Conservation (phyloP, 257 asterid genomes). For the Petunia secreta region DNA sequence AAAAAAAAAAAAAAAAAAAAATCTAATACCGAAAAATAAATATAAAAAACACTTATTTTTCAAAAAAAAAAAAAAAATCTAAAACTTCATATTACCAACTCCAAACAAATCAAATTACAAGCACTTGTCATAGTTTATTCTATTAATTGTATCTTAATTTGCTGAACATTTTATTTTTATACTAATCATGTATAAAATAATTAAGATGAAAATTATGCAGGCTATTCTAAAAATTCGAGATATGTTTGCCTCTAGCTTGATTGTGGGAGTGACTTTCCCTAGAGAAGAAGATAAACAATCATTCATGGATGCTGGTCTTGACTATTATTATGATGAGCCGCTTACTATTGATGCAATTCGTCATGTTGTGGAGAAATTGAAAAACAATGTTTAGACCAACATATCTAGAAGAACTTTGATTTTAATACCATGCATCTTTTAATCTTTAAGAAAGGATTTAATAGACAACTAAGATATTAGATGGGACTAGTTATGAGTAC, state of each 20-base stretch:
- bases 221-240: conserved; percentile 47
- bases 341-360: conserved; percentile 12
- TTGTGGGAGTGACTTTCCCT: conserved; percentile 50
- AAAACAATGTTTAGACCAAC: neutral
- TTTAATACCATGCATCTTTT: neutral
- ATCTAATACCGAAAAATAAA: too few species aligned
- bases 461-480: too few species aligned
- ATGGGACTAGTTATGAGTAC: too few species aligned
- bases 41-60: too few species aligned
- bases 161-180: neutral
- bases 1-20: too few species aligned
- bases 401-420: neutral
- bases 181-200: neutral
- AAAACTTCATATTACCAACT: too few species aligned
- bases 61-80: too few species aligned
- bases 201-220: conserved; percentile 2
- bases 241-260: conserved; percentile 51
- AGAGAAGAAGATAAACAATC: conserved; percentile 32
- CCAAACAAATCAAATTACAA: too few species aligned
- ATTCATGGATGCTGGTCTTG: conserved; percentile 51
- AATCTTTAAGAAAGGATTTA: neutral
- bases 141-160: too few species aligned
- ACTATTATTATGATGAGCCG: conserved; percentile 48
- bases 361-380: neutral
- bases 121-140: too few species aligned